Conservation (phyloP, 2,329 filamentous ascomycete species). For the Amesomyces nigricolor region DNA sequence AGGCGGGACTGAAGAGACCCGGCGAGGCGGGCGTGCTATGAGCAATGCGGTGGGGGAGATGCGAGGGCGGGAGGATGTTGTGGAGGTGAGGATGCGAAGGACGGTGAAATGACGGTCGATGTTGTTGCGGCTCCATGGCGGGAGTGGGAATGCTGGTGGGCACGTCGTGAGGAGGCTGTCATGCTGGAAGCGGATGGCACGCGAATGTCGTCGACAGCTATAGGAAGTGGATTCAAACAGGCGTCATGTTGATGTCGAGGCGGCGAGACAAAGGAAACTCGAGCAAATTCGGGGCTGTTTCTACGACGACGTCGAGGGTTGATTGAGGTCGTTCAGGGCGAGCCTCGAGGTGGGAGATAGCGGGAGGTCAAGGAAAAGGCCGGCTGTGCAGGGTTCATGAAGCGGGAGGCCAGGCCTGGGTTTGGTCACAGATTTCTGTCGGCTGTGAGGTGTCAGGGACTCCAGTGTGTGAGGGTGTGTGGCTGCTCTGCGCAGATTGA, state of each 20-base stretch:
- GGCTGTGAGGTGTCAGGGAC: not conserved
- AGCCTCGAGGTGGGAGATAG: not conserved
- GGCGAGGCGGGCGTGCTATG: conserved; percentile 55
- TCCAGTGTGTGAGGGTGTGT: no score
- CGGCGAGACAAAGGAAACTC: not conserved
- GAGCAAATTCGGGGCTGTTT: not conserved
- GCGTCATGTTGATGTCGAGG: conserved; percentile 14
- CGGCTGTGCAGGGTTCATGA: conserved; percentile 6
- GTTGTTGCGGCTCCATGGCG: conserved; percentile 27
- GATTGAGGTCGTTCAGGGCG: conserved; percentile 4
- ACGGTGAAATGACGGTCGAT: conserved; percentile 18
- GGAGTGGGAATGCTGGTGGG: conserved; percentile 20
- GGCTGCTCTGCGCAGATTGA: conserved; percentile 7
- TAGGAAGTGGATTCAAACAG: conserved; percentile 17
- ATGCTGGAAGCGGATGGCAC: conserved; percentile 21
- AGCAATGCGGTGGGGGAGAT: conserved; percentile 44
- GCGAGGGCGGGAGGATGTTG: conserved; percentile 33
- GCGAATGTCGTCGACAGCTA: conserved; percentile 3
- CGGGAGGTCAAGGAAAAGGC: conserved; percentile 14
- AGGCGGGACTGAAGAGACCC: conserved; percentile 53
- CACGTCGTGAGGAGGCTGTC: conserved; percentile 20
- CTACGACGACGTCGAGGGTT: conserved; percentile 4
- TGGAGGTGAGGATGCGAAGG: conserved; percentile 33
- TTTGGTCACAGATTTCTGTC: conserved; percentile 15
- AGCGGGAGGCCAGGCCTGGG: conserved; percentile 12